Percentiles rank a stretch among this genome's conserved stretches.
phyloP scores from a whole-genome alignment of 2,329 filamentous ascomycete genomes.

The Hypocreales sp. region DNA sequence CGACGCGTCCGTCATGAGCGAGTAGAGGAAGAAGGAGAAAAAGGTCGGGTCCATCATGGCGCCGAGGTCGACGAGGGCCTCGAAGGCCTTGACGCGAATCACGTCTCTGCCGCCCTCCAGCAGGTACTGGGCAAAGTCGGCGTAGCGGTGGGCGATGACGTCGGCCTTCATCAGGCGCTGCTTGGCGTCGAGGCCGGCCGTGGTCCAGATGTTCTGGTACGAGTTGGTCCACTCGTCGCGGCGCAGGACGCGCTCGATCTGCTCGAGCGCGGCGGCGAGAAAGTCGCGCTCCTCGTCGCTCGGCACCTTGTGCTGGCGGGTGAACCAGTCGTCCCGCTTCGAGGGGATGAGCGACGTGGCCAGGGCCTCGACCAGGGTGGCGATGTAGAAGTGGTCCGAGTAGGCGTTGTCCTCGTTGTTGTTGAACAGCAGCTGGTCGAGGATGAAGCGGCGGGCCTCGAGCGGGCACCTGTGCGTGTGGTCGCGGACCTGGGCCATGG shows the following conservation, averaged over 20 bases:
- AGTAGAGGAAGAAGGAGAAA: constrained; percentile 39
- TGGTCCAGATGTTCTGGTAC: constrained; percentile 52
- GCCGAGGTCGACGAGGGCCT: constrained; percentile 48
- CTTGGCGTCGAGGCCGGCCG: constrained; percentile 45
- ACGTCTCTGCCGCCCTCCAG: constrained; percentile 47
- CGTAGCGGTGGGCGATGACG: constrained; percentile 35
- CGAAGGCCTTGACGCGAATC: constrained; percentile 51
- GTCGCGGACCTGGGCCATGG: constrained; percentile 66
- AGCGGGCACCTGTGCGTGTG: constrained; percentile 60
- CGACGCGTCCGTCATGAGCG: constrained; percentile 46
- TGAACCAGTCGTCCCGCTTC: constrained; percentile 27
- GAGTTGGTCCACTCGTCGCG: constrained; percentile 56
- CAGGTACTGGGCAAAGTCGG: constrained; percentile 48
- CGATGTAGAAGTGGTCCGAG: constrained; percentile 82
- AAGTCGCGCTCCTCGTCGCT: constrained; percentile 31
- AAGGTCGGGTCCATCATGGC: constrained; percentile 38
- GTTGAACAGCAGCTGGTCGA: constrained; percentile 83
- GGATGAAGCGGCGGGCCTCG: constrained; percentile 66
- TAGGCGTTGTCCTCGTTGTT: constrained; percentile 83
- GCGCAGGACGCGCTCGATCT: constrained; percentile 50
- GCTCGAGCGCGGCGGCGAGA: constrained; percentile 37
- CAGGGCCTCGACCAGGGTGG: constrained; percentile 54
- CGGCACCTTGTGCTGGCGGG: constrained; percentile 27
- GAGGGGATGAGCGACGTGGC: constrained; percentile 41
- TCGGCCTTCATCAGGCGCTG: constrained; percentile 47